These are phyloP conservation scores for Neurospora sp. DNA, from an alignment of 2,329 filamentous ascomycete species.

Conservation along the genomic window DNA sequence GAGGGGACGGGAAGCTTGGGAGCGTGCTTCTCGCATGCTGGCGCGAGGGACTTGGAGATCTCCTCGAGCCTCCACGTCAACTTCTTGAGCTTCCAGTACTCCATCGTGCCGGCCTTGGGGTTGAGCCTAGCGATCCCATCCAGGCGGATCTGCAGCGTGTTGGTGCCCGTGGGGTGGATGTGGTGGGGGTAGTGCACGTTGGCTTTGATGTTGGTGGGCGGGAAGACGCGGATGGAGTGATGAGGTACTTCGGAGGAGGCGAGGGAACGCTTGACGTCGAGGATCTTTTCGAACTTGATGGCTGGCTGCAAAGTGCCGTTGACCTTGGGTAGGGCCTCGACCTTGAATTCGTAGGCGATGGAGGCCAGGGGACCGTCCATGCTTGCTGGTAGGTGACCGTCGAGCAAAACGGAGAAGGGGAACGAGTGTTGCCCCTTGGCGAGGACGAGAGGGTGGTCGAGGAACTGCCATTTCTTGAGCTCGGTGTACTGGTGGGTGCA, in stretches of 20 bases:
- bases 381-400: constrained; percentile 75
- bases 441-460: constrained; percentile 46
- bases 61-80: constrained; percentile 92
- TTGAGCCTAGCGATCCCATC: constrained; percentile 74
- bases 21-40: constrained; percentile 69
- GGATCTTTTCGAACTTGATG: constrained; percentile 54
- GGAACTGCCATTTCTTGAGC: constrained; percentile 70
- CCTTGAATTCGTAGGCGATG: constrained; percentile 71
- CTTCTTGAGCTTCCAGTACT: constrained; percentile 81
- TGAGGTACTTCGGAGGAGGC: constrained; percentile 66
- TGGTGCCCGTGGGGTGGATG: constrained; percentile 76
- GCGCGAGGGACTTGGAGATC: constrained; percentile 66
- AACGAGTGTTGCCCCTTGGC: constrained; percentile 60
- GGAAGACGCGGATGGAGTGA: constrained; percentile 88
- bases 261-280: constrained; percentile 73
- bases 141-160: constrained; percentile 69
- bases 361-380: constrained; percentile 63
- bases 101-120: constrained; percentile 59
- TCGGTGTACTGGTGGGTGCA: constrained; percentile 65
- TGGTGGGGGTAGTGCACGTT: constrained; percentile 73
- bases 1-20: constrained; percentile 28
- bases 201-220: constrained; percentile 86
- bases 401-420: constrained; percentile 81
- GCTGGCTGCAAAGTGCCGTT: constrained; percentile 22
- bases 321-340: constrained; percentile 52